Conservation (phyloP, 768 basidiomycete species). For the Leccinum imitatum region DNA sequence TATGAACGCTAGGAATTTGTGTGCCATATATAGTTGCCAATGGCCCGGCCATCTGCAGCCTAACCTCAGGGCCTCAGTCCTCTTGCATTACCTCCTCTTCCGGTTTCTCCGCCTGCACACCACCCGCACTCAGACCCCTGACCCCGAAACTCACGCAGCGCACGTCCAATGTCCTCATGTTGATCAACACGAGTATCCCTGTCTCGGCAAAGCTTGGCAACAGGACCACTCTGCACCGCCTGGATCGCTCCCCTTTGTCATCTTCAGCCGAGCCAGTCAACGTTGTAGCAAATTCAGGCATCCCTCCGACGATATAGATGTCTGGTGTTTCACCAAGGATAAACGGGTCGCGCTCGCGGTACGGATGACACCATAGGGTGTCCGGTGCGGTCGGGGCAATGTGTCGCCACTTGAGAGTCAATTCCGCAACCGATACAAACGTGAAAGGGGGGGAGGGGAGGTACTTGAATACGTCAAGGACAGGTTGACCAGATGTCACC, state of each 20-base stretch:
- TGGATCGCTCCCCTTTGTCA: slow-evolving; percentile 26
- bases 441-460: slow-evolving; percentile 68
- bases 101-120: slow-evolving; percentile 7
- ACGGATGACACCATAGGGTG: slow-evolving; percentile 98
- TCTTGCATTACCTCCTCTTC: slow-evolving; percentile 26
- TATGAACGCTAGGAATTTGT: neutral
- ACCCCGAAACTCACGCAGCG: slow-evolving; percentile 59
- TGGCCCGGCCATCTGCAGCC: neutral
- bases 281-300: slow-evolving; percentile 77
- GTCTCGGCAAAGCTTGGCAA: slow-evolving; percentile 80
- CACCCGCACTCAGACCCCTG: slow-evolving; percentile 31
- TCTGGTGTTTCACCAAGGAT: slow-evolving; percentile 83
- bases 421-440: slow-evolving; percentile 69
- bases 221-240: slow-evolving; percentile 69
- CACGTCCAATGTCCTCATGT: slow-evolving; percentile 73
- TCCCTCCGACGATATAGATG: slow-evolving; percentile 90
- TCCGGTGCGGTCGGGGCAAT: slow-evolving; percentile 99
- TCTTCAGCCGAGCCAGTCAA: slow-evolving; percentile 47
- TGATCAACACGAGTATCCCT: slow-evolving; percentile 76
- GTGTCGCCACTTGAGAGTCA: slow-evolving; percentile 90
- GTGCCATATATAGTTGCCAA: neutral
- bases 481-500: slow-evolving; percentile 87
- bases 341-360: slow-evolving; percentile 85
- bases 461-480: slow-evolving; percentile 97
- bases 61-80: slow-evolving; percentile 16